These are phyloP conservation scores for Alternaria novae-zelandiae DNA, from an alignment of 2,329 filamentous ascomycete genomes.

Conservation along the genomic window DNA sequence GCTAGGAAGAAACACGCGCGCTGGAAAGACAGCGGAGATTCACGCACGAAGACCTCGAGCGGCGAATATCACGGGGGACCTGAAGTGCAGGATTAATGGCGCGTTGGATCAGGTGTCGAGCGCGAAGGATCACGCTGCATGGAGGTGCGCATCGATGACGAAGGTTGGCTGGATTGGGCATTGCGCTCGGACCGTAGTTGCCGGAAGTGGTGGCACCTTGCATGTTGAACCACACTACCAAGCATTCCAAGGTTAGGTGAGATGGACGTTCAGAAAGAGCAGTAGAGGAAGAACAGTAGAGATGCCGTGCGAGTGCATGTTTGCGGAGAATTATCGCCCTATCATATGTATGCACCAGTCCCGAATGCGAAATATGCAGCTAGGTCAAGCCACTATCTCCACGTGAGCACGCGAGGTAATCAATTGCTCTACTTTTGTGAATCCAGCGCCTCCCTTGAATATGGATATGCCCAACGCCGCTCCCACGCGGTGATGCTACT, in stretches of 20 bases:
- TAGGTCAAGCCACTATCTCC: constrained; percentile 9
- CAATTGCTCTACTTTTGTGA: constrained; percentile 21
- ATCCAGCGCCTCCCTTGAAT: constrained; percentile 14
- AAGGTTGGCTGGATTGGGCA: not conserved
- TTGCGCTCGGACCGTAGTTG: not conserved
- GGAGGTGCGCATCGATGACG: constrained; percentile 3
- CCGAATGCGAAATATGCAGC: constrained; percentile 6
- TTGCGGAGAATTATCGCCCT: not conserved
- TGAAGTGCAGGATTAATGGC: not conserved
- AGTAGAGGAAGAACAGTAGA: not conserved
- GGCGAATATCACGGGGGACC: not conserved
- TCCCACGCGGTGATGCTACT: constrained; percentile 36
- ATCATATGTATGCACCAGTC: not conserved
- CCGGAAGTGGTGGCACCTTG: not conserved
- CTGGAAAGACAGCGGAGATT: not conserved
- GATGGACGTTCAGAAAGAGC: not conserved
- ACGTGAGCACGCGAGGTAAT: constrained; percentile 14
- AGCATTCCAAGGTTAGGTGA: not conserved
- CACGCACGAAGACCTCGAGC: not conserved
- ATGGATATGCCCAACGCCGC: constrained; percentile 31
- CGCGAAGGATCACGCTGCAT: constrained; percentile 5
- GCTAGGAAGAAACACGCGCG: not conserved
- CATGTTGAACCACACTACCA: not conserved
- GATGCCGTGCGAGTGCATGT: not conserved
- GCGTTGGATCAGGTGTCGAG: not conserved